These are phyloP conservation scores for Gaeumannomyces sp. DNA, from an alignment of 2,329 filamentous ascomycete genomes.

Conservation along the genomic window DNA sequence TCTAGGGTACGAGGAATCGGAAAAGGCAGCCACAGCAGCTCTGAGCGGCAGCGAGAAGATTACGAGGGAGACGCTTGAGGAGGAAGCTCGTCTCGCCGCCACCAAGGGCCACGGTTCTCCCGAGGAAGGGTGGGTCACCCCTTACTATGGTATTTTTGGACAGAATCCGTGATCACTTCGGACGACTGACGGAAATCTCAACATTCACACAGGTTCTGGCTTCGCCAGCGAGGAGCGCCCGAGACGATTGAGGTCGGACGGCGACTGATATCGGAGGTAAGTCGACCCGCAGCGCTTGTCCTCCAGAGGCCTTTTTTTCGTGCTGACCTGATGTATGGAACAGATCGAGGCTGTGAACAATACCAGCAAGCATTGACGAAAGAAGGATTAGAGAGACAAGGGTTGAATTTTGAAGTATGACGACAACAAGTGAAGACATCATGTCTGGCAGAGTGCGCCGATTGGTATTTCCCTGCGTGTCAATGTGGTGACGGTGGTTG, in stretches of 20 bases:
- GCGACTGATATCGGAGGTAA: constrained; percentile 44
- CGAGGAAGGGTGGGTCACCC: constrained; percentile 40
- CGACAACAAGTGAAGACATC: background rate
- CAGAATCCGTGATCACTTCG: background rate
- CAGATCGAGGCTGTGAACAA: background rate
- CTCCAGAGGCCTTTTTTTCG: background rate
- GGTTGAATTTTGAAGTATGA: background rate
- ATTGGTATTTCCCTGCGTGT: no score
- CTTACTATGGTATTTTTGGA: background rate
- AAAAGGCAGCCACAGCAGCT: constrained; percentile 40
- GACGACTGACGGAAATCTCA: constrained; percentile 2
- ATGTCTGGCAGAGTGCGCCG: no score
- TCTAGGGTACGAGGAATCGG: constrained; percentile 50
- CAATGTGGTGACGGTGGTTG: background rate
- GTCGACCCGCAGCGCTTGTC: background rate
- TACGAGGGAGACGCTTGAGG: constrained; percentile 58
- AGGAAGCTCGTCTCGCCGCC: constrained; percentile 49
- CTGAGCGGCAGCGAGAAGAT: constrained; percentile 54
- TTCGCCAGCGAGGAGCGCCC: constrained; percentile 49
- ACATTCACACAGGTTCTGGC: constrained; percentile 46
- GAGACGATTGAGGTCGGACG: constrained; percentile 54
- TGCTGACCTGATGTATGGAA: background rate
- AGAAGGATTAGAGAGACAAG: background rate
- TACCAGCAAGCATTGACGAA: background rate
- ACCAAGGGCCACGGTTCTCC: constrained; percentile 41